Percentiles rank a stretch among this genome's conserved stretches.
Evolutionary conservation across 768 basidiomycete species (phyloP).

Genomic region (Pisolithus orientalis): DNA sequence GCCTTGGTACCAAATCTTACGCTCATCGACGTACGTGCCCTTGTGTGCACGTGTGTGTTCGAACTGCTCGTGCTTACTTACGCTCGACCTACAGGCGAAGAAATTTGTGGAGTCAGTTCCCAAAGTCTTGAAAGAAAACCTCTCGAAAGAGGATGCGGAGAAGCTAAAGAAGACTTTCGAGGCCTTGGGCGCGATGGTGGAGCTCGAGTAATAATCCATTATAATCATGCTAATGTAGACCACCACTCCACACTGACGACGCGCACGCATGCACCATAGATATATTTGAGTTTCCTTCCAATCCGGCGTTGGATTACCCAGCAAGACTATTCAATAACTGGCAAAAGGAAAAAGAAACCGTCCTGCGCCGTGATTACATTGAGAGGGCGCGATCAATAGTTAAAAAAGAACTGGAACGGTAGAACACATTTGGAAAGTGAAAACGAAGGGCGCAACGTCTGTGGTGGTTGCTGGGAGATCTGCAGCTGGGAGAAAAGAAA

Average conservation of each 20-base stretch:
- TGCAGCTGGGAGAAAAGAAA: not conserved
- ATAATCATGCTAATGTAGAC: conserved; percentile 10
- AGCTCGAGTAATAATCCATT: conserved; percentile 56
- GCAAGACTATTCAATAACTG: conserved; percentile 10
- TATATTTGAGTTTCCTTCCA: conserved; percentile 14
- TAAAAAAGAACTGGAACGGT: conserved; percentile 2
- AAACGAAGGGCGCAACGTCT: not conserved
- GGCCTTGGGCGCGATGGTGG: conserved; percentile 80
- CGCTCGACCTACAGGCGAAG: conserved; percentile 66
- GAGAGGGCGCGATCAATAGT: conserved; percentile 10
- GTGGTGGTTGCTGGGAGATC: no score
- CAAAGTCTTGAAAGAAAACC: conserved; percentile 87
- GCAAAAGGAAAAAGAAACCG: conserved; percentile 1
- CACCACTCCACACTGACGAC: conserved; percentile 2
- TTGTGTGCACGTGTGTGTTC: not conserved
- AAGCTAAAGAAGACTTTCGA: conserved; percentile 91
- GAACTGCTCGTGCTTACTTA: not conserved
- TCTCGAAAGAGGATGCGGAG: conserved; percentile 96
- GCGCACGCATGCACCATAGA: not conserved
- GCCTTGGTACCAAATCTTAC: conserved; percentile 92
- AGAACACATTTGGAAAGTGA: conserved; percentile 2
- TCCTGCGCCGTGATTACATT: conserved; percentile 19
- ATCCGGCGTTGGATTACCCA: conserved; percentile 7
- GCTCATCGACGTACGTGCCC: conserved; percentile 80
- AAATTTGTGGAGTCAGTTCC: conserved; percentile 97